Evolutionary conservation across 2,329 filamentous ascomycete genomes (phyloP).

Genomic region (Rutstroemia sp.): DNA sequence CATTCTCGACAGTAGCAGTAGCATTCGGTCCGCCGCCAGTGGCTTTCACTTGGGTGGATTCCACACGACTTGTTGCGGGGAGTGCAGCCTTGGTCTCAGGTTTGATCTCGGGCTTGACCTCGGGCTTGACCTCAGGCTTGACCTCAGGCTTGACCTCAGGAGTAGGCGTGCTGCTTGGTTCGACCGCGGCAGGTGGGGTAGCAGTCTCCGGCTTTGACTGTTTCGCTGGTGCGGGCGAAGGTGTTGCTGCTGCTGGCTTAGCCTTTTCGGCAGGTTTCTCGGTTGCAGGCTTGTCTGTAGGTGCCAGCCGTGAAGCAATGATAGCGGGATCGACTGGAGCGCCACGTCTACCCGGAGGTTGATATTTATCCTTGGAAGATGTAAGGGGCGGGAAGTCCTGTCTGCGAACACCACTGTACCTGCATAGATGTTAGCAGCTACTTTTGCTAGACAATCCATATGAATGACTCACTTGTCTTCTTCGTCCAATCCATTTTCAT

Average conservation of each 20-base stretch:
- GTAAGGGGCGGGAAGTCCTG: conserved; percentile 62
- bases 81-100: conserved; percentile 18
- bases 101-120: not conserved
- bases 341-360: conserved; percentile 74
- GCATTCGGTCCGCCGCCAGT: conserved; percentile 39
- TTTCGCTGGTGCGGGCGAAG: conserved; percentile 22
- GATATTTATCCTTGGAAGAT: conserved; percentile 64
- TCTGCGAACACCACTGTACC: conserved; percentile 87
- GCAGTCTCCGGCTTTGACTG: conserved; percentile 20
- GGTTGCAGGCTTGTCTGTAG: conserved; percentile 33
- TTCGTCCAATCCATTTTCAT: conserved; percentile 68
- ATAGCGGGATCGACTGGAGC: conserved; percentile 76
- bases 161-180: conserved; percentile 20
- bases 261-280: conserved; percentile 24
- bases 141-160: conserved; percentile 21
- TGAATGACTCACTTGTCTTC: conserved; percentile 69
- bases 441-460: not conserved
- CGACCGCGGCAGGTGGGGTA: conserved; percentile 25
- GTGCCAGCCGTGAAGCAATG: conserved; percentile 73
- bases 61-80: conserved; percentile 29
- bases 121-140: not conserved
- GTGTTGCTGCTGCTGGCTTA: conserved; percentile 11
- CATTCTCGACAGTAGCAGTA: conserved; percentile 53
- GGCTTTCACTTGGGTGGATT: conserved; percentile 25
- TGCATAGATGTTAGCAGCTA: conserved; percentile 30